A percentile compares a stretch with the other conserved stretches of the same genome.
Conservation (phyloP, 345 rosid species). For the Syzygium oleosum region DNA sequence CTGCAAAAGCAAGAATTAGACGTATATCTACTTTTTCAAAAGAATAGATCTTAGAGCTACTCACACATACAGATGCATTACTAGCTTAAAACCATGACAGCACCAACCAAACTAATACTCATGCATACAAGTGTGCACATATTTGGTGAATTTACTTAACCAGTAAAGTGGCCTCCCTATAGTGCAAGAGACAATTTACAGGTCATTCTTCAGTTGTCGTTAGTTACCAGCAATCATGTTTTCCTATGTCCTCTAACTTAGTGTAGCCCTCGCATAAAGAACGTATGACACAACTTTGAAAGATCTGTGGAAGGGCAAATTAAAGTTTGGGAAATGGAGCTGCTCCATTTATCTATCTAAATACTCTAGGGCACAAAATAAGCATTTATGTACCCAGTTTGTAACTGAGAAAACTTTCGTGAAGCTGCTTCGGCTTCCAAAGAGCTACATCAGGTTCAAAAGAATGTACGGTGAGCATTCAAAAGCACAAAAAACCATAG, state of each 20-base stretch:
- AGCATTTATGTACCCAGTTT: not conserved
- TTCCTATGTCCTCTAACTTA: not conserved
- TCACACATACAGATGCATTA: not conserved
- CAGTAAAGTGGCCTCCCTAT: not conserved
- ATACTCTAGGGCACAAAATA: not conserved
- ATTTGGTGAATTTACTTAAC: not conserved
- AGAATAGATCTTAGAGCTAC: not conserved
- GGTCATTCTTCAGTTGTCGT: not conserved
- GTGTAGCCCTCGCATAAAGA: not conserved
- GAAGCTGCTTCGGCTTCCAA: not conserved
- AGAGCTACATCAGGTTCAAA: not conserved
- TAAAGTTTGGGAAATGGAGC: not conserved
- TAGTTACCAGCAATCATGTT: not conserved
- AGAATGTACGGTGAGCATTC: not conserved
- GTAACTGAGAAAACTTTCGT: not conserved
- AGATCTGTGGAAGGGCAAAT: not conserved
- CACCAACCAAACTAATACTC: not conserved
- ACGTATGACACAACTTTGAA: not conserved
- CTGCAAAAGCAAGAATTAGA: not conserved
- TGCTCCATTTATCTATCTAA: not conserved
- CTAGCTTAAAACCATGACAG: not conserved
- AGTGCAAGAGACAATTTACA: not conserved
- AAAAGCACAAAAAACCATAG: not conserved
- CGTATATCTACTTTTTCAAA: not conserved
- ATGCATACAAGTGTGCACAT: not conserved